Conservation (phyloP, 345 rosid genomes). For the Salix exigua region DNA sequence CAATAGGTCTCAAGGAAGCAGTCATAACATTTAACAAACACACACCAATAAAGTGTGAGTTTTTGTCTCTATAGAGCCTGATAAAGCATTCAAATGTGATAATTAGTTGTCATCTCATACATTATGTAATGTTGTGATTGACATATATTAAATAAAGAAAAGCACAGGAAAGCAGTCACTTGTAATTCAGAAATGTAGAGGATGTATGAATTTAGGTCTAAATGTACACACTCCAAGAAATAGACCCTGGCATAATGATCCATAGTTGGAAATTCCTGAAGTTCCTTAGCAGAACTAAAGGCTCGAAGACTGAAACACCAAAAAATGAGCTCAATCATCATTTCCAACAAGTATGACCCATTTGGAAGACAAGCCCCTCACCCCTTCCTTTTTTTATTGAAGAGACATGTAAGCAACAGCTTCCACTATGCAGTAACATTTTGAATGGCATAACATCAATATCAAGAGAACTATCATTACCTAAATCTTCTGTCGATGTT, state of each 20-base stretch:
- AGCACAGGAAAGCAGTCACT: not conserved
- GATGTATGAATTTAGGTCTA: not conserved
- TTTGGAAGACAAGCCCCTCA: not conserved
- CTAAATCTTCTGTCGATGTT: constrained; percentile 86
- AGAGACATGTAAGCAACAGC: not conserved
- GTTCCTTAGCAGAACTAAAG: not conserved
- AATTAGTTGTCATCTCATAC: not conserved
- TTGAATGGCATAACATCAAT: not conserved
- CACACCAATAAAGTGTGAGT: not conserved
- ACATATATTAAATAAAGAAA: not conserved
- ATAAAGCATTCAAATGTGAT: not conserved
- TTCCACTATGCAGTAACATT: not conserved
- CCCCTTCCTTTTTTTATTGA: not conserved
- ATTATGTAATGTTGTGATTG: not conserved
- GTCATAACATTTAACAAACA: not conserved
- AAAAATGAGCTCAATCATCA: not conserved
- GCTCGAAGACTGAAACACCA: not conserved
- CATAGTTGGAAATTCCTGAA: not conserved
- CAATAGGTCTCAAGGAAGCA: not conserved
- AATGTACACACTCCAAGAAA: not conserved
- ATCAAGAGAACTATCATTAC: constrained; percentile 27
- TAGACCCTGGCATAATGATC: not conserved
- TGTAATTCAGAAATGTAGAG: not conserved
- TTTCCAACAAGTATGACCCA: not conserved
- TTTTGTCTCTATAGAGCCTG: not conserved